Conservation (phyloP, 768 basidiomycete genomes). For the Auricularia auricula-judae region DNA sequence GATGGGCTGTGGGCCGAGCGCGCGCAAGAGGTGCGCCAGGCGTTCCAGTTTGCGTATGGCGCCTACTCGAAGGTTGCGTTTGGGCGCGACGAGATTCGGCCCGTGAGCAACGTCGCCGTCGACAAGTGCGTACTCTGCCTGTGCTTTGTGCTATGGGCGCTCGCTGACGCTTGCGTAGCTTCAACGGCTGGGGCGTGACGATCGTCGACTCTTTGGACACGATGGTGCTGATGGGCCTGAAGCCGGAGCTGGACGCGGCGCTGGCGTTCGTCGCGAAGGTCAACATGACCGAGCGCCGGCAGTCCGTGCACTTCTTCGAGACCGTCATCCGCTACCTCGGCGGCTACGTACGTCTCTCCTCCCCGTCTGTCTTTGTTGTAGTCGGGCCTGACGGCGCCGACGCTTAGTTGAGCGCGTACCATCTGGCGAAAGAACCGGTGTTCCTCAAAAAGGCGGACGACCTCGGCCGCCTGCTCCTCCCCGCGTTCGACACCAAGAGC, state of each 20-base stretch:
- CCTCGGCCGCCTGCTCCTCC: conserved; percentile 4
- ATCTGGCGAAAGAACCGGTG: conserved; percentile 6
- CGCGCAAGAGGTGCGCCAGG: conserved; percentile 11
- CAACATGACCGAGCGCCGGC: neutral
- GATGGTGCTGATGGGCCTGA: conserved; percentile 28
- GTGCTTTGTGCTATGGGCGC: neutral
- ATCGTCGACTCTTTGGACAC: conserved; percentile 36
- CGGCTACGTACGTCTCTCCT: conserved; percentile 17
- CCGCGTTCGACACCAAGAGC: conserved; percentile 7
- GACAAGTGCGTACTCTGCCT: neutral
- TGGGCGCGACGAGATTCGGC: conserved; percentile 14
- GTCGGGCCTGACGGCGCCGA: neutral
- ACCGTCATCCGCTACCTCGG: conserved; percentile 36
- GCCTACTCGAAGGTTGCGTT: conserved; percentile 14
- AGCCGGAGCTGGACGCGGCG: conserved; percentile 3
- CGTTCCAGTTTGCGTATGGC: conserved; percentile 14
- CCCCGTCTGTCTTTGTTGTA: neutral
- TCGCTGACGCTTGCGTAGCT: conserved; percentile 4
- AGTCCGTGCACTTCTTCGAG: conserved; percentile 17
- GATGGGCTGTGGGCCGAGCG: conserved; percentile 7
- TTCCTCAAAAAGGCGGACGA: conserved; percentile 8
- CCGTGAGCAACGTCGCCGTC: conserved; percentile 6
- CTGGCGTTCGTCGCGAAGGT: conserved; percentile 5
- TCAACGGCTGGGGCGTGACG: conserved; percentile 21
- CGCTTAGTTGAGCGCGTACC: conserved; percentile 5